Evolutionary conservation across 2,329 filamentous ascomycete species (phyloP), one percentile per base, ranked within the genome.

Genomic region (Venturia effusa): DNA sequence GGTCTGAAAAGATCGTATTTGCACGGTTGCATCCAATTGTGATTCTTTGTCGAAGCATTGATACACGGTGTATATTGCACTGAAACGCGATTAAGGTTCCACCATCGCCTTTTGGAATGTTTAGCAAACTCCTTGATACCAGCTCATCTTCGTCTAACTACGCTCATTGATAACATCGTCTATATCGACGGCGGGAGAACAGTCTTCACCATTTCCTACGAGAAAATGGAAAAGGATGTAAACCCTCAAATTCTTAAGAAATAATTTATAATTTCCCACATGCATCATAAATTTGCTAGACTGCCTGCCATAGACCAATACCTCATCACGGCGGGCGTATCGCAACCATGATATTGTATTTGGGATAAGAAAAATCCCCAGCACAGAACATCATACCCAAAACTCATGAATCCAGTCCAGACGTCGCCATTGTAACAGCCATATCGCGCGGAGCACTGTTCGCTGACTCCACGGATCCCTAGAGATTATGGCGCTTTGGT

Each of bases 401-500:
- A 27, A 11, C 15, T 24, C 45, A 51, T 11, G 45, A 51, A 30
- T 24, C 45, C 22, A 15, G 22, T 24, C 13, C 22, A 13, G 22
- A 60, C 4, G 34, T 60, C 10, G n/a, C 57, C 22, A 60, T n/a
- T n/a, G n/a, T 41, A 39, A 30, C 57, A 22, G 32, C 32, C 57
- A 37, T 60, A 24, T 39, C 57, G 10, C 57, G 57, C 13, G 57
- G 57, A 15, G 57, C 57, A 15, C 57, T 60, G 17, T 60, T 22
- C 17, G 30, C 57, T 11, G 39, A 41, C 57, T n/a, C 34, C n/a
- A 60, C 27, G 4, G 39, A 60, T 39, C 57, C 57, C 32, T 27
- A 60, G 19, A 41, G 27, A 22, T 60, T 60, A 30, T 60, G 39
- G 34, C 57, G 37, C 39, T 60, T 60, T 60, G 57, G 57, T 10